Conservation (phyloP, 371 early-diverging fungal species). For the Apophysomyces elegans region DNA sequence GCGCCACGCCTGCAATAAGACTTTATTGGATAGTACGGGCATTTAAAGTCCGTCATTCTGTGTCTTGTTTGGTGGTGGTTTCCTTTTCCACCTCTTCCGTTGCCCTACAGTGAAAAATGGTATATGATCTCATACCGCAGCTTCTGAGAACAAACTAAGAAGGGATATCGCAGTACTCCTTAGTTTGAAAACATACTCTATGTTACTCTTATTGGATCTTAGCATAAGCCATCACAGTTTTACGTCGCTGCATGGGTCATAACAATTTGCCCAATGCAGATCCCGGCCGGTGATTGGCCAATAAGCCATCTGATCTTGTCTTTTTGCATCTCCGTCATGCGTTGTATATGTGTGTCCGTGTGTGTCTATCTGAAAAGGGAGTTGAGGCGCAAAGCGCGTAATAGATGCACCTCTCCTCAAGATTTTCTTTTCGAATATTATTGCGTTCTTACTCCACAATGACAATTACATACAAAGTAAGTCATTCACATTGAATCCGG, state of each 20-base stretch:
- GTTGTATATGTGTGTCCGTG: too few species aligned
- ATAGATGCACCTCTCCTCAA: background rate
- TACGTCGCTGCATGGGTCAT: background rate
- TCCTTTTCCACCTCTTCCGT: background rate
- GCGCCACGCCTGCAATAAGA: background rate
- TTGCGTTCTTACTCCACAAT: conserved; percentile 15
- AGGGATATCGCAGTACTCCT: too few species aligned
- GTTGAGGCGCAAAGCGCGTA: background rate
- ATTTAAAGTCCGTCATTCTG: background rate
- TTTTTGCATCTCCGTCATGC: conserved; percentile 1
- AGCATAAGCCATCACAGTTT: too few species aligned
- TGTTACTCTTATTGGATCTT: too few species aligned
- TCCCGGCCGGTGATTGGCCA: background rate
- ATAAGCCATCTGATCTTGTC: background rate
- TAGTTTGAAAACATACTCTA: too few species aligned
- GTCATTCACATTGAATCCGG: background rate
- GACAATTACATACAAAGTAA: conserved; percentile 19
- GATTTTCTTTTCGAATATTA: background rate
- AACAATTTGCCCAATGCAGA: background rate
- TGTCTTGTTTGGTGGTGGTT: background rate
- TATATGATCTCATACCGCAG: too few species aligned
- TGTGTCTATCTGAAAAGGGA: too few species aligned
- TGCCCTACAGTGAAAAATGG: background rate
- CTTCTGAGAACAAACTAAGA: too few species aligned
- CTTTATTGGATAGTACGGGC: background rate